Conservation (phyloP, 2,329 filamentous ascomycete genomes). For the Furcasterigmium sp. region DNA sequence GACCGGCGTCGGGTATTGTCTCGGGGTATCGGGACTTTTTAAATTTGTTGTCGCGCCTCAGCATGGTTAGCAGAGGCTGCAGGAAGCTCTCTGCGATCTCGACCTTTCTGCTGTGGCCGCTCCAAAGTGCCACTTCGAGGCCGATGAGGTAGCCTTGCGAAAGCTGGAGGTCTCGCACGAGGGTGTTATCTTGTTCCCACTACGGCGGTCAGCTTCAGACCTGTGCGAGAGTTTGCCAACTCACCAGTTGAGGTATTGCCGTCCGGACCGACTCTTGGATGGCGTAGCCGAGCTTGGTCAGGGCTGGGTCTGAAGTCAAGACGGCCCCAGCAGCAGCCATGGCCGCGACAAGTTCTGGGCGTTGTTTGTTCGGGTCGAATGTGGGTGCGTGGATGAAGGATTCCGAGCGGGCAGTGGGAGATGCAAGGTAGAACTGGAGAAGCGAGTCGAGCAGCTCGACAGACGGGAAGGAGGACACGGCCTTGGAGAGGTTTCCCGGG, state of each 20-base stretch:
- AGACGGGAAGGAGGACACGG: slow-evolving; percentile 31
- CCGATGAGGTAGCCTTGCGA: slow-evolving; percentile 26
- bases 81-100: slow-evolving; percentile 33
- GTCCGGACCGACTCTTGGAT: slow-evolving; percentile 30
- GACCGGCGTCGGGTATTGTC: neutral
- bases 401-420: slow-evolving; percentile 17
- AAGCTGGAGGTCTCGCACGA: slow-evolving; percentile 22
- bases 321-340: slow-evolving; percentile 31
- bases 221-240: too few species aligned
- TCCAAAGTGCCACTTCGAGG: slow-evolving; percentile 29
- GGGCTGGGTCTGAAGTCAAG: slow-evolving; percentile 26
- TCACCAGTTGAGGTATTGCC: slow-evolving; percentile 17
- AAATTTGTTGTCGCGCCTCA: slow-evolving; percentile 26
- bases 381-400: slow-evolving; percentile 30
- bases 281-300: slow-evolving; percentile 33
- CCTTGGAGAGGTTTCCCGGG: slow-evolving; percentile 16
- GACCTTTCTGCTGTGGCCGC: slow-evolving; percentile 28
- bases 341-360: slow-evolving; percentile 27
- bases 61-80: slow-evolving; percentile 27
- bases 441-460: slow-evolving; percentile 30
- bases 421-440: slow-evolving; percentile 28
- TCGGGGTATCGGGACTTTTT: slow-evolving; percentile 16
- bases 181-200: slow-evolving; percentile 27
- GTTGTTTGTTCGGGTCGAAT: slow-evolving; percentile 26
- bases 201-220: slow-evolving; percentile 6